phyloP scores from a whole-genome alignment of 2,329 filamentous ascomycete species.

The Penicillium sp. region DNA sequence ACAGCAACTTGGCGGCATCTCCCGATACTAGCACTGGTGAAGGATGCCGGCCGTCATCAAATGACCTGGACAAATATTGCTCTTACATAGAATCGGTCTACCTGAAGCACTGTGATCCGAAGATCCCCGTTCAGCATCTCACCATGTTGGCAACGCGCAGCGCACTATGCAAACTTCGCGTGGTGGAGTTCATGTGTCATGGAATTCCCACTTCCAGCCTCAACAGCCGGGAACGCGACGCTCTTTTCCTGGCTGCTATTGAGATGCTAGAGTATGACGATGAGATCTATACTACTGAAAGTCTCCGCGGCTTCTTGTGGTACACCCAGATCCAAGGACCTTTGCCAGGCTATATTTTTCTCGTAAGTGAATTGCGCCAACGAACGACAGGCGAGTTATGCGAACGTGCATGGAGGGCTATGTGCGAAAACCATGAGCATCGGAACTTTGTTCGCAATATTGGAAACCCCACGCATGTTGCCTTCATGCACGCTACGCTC shows the following conservation, averaged over 20 bases:
- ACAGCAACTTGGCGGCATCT: background rate
- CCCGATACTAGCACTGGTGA: background rate
- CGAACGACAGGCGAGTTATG: slow-evolving; percentile 53
- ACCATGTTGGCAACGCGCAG: background rate
- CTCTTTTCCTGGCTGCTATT: slow-evolving; percentile 37
- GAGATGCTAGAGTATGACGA: slow-evolving; percentile 59
- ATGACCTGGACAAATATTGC: background rate
- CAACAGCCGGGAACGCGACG: background rate
- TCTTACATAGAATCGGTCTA: background rate
- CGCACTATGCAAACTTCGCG: background rate
- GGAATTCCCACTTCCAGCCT: background rate
- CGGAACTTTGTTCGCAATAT: slow-evolving; percentile 49
- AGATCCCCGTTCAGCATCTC: background rate
- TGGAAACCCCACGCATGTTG: slow-evolving; percentile 33
- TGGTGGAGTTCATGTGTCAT: background rate
- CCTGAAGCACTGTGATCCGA: background rate
- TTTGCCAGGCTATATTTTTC: slow-evolving; percentile 57
- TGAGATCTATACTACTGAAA: slow-evolving; percentile 50
- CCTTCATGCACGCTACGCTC: slow-evolving; percentile 54
- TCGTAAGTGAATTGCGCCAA: slow-evolving; percentile 53
- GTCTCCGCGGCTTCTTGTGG: slow-evolving; percentile 54
- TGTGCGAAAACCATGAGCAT: slow-evolving; percentile 52
- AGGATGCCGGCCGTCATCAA: background rate
- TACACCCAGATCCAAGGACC: slow-evolving; percentile 52
- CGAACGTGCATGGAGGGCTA: slow-evolving; percentile 56